phyloP scores from a whole-genome alignment of 169 alveolate genomes.

The Plasmodium sp. region DNA sequence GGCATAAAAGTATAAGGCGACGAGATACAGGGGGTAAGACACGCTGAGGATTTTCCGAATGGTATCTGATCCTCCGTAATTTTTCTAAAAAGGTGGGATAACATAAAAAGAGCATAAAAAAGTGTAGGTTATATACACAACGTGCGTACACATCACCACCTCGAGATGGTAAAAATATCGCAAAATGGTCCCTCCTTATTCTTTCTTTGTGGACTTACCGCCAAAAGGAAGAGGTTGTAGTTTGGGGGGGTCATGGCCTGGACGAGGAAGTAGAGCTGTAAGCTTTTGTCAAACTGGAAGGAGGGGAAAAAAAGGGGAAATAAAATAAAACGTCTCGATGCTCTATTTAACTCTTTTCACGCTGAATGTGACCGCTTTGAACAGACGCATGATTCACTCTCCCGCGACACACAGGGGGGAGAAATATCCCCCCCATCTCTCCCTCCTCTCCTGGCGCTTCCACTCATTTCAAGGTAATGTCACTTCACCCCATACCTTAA shows the following conservation, averaged over 20 bases:
- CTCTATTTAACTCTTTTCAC: too few relatives aligned
- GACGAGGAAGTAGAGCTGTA: conserved; percentile 19
- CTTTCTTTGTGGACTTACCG: conserved; percentile 15
- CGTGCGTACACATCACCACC: too few relatives aligned
- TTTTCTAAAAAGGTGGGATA: conserved; percentile 11
- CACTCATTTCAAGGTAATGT: background rate
- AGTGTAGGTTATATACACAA: too few relatives aligned
- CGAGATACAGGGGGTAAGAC: conserved; percentile 26
- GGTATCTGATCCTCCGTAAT: background rate
- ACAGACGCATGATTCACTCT: background rate
- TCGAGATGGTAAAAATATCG: background rate
- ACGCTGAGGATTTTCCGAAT: conserved; percentile 3
- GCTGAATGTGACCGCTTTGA: background rate
- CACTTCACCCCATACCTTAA: background rate
- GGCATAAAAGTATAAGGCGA: conserved; percentile 39
- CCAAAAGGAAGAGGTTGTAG: conserved; percentile 23
- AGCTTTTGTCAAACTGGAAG: conserved; percentile 4
- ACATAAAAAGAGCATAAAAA: too few relatives aligned
- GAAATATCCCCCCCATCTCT: background rate
- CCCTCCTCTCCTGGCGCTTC: background rate
- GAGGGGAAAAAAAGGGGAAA: background rate
- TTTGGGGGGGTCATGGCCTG: conserved; percentile 74
- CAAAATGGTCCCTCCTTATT: background rate
- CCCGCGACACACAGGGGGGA: background rate
- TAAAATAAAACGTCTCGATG: background rate